These are phyloP conservation scores for Aspergillus spinulosporus DNA, from an alignment of 2,329 filamentous ascomycete genomes.

Conservation along the genomic window DNA sequence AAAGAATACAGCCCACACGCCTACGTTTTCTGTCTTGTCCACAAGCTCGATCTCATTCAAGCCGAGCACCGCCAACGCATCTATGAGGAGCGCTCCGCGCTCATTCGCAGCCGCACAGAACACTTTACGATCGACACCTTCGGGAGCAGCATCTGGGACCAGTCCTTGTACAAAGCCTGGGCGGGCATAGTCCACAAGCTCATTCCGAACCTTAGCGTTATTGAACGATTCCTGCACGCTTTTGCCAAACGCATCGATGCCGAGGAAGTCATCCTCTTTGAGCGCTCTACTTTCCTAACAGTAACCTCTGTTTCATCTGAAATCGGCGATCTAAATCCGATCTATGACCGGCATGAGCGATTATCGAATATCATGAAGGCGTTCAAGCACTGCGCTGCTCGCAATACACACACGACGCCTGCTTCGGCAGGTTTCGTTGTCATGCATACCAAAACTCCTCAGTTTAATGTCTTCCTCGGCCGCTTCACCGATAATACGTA, in stretches of 20 bases:
- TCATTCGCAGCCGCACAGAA: slow-evolving; percentile 74
- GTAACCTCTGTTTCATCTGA: slow-evolving; percentile 87
- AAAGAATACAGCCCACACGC: slow-evolving; percentile 78
- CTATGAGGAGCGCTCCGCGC: slow-evolving; percentile 77
- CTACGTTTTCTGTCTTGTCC: slow-evolving; percentile 90
- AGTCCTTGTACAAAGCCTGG: slow-evolving; percentile 97
- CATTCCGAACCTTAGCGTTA: slow-evolving; percentile 87
- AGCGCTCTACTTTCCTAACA: slow-evolving; percentile 91
- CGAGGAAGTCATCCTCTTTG: slow-evolving; percentile 90
- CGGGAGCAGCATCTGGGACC: slow-evolving; percentile 97
- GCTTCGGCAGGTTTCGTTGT: slow-evolving; percentile 46
- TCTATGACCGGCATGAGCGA: slow-evolving; percentile 87
- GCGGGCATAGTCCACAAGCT: slow-evolving; percentile 96
- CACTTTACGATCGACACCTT: slow-evolving; percentile 80
- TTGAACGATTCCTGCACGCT: slow-evolving; percentile 80
- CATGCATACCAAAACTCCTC: slow-evolving; percentile 53
- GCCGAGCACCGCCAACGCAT: slow-evolving; percentile 74
- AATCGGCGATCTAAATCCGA: slow-evolving; percentile 76
- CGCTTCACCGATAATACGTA: slow-evolving; percentile 98
- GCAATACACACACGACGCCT: slow-evolving; percentile 47
- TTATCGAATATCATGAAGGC: slow-evolving; percentile 98
- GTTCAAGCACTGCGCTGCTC: slow-evolving; percentile 76
- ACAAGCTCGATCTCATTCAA: slow-evolving; percentile 98
- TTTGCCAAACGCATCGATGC: slow-evolving; percentile 85
- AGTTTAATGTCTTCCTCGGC: slow-evolving; percentile 90